Evolutionary conservation across 2,329 filamentous ascomycete species (phyloP).

Genomic region (Ophiognomonia clavigignenti-juglandacearum): DNA sequence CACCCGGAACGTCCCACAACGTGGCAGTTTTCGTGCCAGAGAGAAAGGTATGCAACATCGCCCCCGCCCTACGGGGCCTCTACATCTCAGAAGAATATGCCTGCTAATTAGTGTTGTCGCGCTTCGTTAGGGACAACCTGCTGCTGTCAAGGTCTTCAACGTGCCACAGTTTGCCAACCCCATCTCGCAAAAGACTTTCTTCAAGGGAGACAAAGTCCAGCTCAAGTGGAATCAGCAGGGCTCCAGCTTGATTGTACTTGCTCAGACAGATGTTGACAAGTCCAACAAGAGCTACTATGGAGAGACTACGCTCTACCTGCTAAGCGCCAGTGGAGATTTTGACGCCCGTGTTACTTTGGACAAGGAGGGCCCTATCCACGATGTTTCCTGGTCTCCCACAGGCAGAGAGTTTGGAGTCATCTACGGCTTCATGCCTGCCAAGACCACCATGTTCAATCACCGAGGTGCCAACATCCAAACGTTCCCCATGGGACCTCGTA

Average conservation of each 20-base stretch:
- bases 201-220: slow-evolving; percentile 98
- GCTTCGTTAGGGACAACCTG: slow-evolving; percentile 87
- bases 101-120: slow-evolving; percentile 20
- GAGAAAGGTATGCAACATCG: slow-evolving; percentile 77
- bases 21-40: slow-evolving; percentile 94
- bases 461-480: slow-evolving; percentile 77
- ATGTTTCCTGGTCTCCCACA: slow-evolving; percentile 66
- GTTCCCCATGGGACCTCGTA: slow-evolving; percentile 83
- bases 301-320: slow-evolving; percentile 92
- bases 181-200: slow-evolving; percentile 97
- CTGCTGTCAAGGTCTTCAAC: slow-evolving; percentile 89
- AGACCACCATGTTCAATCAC: slow-evolving; percentile 96
- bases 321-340: slow-evolving; percentile 86
- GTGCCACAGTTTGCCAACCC: slow-evolving; percentile 79
- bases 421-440: slow-evolving; percentile 98
- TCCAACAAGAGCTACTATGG: slow-evolving; percentile 99
- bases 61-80: no score
- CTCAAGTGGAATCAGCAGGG: slow-evolving; percentile 96
- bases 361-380: slow-evolving; percentile 36
- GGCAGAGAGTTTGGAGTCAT: slow-evolving; percentile 97
- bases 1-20: slow-evolving; percentile 83
- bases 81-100: background rate
- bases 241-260: slow-evolving; percentile 87
- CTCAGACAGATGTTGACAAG: slow-evolving; percentile 96
- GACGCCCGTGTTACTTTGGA: slow-evolving; percentile 73